Conservation (phyloP, 2,329 filamentous ascomycete species). For the Arthrinium puccinioides region DNA sequence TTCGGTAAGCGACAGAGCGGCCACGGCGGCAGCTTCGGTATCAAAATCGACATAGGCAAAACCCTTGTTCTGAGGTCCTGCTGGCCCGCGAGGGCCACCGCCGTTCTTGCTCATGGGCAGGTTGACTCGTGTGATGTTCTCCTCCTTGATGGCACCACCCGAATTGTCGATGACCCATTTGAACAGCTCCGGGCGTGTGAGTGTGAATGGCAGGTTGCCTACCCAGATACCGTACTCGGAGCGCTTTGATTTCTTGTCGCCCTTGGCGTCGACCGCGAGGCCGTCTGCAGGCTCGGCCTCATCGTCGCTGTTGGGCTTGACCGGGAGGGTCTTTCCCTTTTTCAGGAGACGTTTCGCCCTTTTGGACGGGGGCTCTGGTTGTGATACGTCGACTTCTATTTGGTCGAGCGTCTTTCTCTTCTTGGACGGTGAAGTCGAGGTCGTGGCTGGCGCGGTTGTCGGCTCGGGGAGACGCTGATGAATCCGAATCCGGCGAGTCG, state of each 20-base stretch:
- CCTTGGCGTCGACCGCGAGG: slow-evolving; percentile 20
- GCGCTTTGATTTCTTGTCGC: slow-evolving; percentile 44
- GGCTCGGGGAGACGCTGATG: not conserved
- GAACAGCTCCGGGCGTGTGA: slow-evolving; percentile 67
- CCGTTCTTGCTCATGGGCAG: slow-evolving; percentile 54
- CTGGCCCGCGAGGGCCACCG: slow-evolving; percentile 17
- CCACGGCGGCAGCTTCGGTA: slow-evolving; percentile 59
- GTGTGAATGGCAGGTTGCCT: slow-evolving; percentile 83
- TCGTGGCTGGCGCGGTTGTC: too few species aligned
- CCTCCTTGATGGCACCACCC: slow-evolving; percentile 56
- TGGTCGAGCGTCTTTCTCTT: slow-evolving; percentile 71
- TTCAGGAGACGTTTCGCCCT: slow-evolving; percentile 85
- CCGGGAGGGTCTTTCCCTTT: slow-evolving; percentile 60
- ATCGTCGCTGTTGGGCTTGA: slow-evolving; percentile 33
- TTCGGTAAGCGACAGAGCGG: slow-evolving; percentile 83
- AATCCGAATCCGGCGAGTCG: not conserved
- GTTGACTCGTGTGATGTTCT: slow-evolving; percentile 77
- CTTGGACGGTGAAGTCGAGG: slow-evolving; percentile 29
- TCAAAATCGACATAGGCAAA: slow-evolving; percentile 95
- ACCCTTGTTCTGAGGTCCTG: slow-evolving; percentile 65
- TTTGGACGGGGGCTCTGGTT: slow-evolving; percentile 94
- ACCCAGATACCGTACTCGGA: slow-evolving; percentile 90
- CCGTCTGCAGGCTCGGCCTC: slow-evolving; percentile 30
- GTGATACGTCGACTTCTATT: slow-evolving; percentile 80
- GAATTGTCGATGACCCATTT: slow-evolving; percentile 72